Conservation (phyloP, 495 filamentous ascomycete species). For the Ascobolus immersus region DNA sequence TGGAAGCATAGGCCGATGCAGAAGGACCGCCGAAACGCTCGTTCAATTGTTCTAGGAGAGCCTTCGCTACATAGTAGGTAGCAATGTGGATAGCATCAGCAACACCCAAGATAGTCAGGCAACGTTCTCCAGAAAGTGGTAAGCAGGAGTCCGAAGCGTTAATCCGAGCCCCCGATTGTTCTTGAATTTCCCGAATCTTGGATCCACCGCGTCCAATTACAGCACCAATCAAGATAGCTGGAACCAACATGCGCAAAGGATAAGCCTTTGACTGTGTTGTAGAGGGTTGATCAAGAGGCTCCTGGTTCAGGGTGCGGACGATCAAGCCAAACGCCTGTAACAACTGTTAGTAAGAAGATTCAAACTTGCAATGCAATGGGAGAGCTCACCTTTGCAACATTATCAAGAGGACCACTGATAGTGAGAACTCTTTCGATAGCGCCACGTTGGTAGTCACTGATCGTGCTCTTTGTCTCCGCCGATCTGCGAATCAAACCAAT, state of each 20-base stretch:
- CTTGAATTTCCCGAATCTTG: slow-evolving; percentile 93
- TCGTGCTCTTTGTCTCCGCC: slow-evolving; percentile 90
- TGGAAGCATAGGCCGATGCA: slow-evolving; percentile 86
- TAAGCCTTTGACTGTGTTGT: slow-evolving; percentile 90
- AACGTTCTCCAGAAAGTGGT: slow-evolving; percentile 80
- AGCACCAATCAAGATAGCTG: slow-evolving; percentile 89
- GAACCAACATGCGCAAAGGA: slow-evolving; percentile 79
- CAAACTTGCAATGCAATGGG: not conserved
- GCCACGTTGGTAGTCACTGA: slow-evolving; percentile 90
- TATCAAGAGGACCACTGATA: slow-evolving; percentile 83
- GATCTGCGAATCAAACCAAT: slow-evolving; percentile 77
- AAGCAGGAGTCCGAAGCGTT: slow-evolving; percentile 90
- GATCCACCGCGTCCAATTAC: slow-evolving; percentile 94
- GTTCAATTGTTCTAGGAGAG: slow-evolving; percentile 81
- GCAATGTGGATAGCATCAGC: slow-evolving; percentile 94
- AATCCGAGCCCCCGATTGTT: slow-evolving; percentile 81
- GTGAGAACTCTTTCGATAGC: slow-evolving; percentile 92
- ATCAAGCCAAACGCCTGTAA: slow-evolving; percentile 83
- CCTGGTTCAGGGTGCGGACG: slow-evolving; percentile 92
- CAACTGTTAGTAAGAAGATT: slow-evolving; percentile 7
- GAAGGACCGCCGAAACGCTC: slow-evolving; percentile 89
- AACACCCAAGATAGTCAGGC: slow-evolving; percentile 77
- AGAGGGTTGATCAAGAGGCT: slow-evolving; percentile 62
- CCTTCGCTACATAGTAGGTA: slow-evolving; percentile 92
- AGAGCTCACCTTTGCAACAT: slow-evolving; percentile 68